Percentiles rank a stretch among this genome's conserved stretches.
Evolutionary conservation across 164 flowering plant genomes (phyloP).

Genomic region (Vitis vinifera): ASM3070453v1 NC_081815.1:5930501-5931000

Average conservation of each 20-base stretch:
- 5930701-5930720: slow-evolving; percentile 68
- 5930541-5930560: slow-evolving; percentile 55
- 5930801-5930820: not conserved
- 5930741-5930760: slow-evolving; percentile 76
- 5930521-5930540: slow-evolving; percentile 77
- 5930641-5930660: slow-evolving; percentile 72
- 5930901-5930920: not conserved
- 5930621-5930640: slow-evolving; percentile 38
- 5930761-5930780: slow-evolving; percentile 70
- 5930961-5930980: not conserved
- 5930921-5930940: not conserved
- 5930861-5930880: not conserved
- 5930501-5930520: slow-evolving; percentile 77
- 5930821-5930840: not conserved
- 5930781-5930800: slow-evolving; percentile 23
- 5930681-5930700: slow-evolving; percentile 70
- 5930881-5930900: too few relatives aligned
- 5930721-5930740: slow-evolving; percentile 75
- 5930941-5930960: not conserved
- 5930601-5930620: slow-evolving; percentile 42
- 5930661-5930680: slow-evolving; percentile 78
- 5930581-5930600: slow-evolving; percentile 48
- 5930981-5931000: slow-evolving; percentile 3
- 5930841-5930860: not conserved
- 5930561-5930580: slow-evolving; percentile 34